phyloP scores from a whole-genome alignment of 2,329 filamentous ascomycete genomes.

The Dactylellina leptospora region DNA sequence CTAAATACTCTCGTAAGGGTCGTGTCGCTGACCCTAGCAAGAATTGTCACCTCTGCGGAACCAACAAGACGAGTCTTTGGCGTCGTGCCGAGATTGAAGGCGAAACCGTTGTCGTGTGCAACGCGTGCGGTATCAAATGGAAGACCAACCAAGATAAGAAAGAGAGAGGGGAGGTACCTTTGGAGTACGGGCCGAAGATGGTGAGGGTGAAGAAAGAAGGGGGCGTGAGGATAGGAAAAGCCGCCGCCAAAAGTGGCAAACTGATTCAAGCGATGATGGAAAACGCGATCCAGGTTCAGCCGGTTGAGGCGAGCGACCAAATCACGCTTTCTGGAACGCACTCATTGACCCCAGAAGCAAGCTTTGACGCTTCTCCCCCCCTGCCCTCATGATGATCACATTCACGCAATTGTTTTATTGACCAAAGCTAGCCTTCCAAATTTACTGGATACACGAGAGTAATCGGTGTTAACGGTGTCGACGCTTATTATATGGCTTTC shows the following conservation, averaged over 20 bases:
- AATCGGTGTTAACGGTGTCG: constrained; percentile 7
- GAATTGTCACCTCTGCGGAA: constrained; percentile 57
- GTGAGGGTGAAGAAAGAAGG: constrained; percentile 47
- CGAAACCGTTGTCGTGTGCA: constrained; percentile 58
- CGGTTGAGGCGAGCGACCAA: constrained; percentile 18
- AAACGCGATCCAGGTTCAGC: constrained; percentile 28
- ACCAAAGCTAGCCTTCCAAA: too few relatives aligned
- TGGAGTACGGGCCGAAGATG: constrained; percentile 48
- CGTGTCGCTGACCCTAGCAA: constrained; percentile 57
- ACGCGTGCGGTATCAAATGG: constrained; percentile 58
- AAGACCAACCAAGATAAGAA: constrained; percentile 56
- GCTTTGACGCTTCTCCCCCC: not conserved
- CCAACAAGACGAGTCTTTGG: constrained; percentile 57
- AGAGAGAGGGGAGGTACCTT: constrained; percentile 40
- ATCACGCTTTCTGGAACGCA: constrained; percentile 37
- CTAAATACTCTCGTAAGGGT: constrained; percentile 57
- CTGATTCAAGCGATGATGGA: constrained; percentile 51
- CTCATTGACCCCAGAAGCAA: constrained; percentile 24
- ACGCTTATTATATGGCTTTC: too few relatives aligned
- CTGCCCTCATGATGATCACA: too few relatives aligned
- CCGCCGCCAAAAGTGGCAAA: constrained; percentile 35
- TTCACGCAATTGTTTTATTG: too few relatives aligned
- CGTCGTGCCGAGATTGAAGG: constrained; percentile 57
- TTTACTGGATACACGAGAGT: not conserved
- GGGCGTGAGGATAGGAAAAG: constrained; percentile 31